Evolutionary conservation across 2,329 filamentous ascomycete genomes (phyloP), one percentile per base, ranked within the genome.

Genomic region (Fusarium sp.): DNA sequence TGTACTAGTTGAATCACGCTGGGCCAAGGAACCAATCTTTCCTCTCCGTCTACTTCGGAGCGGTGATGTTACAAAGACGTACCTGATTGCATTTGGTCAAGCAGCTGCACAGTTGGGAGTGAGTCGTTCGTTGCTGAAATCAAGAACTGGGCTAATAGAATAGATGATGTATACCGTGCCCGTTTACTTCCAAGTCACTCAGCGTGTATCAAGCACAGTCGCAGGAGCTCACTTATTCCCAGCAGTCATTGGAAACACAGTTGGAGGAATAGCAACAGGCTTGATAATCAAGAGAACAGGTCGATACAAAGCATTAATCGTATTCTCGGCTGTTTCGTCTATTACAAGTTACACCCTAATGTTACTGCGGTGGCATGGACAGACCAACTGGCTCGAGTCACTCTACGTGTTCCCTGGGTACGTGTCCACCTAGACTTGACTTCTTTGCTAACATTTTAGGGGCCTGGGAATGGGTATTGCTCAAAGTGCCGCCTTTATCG

Each of bases 141-240:
- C 12, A 20, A 35, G 14, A 27, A 4, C 10, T 11, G 3, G 2
- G 4, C 32, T 50, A 4, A 50, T 58, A 50, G 18, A 50, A 18
- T 1, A 75, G 73, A 74, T 75, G 71, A 90, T 92, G 87, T 90
- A 89, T 58, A 85, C 86, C 0, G 86, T 93, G 0, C 91, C 91
- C 0, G 79, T 93, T 0, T 93, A 93, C 79, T 93, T 93, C 69
- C 89, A 92, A 62, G 86, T 91, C 2, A 90, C 90, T 0, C 81
- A 86, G 8, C 81, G 83, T 1, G 85, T 85, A 5, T 89, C 87
- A 1, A 89, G 87, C 46, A 89, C 90, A 0, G 80, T 82, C 3
- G 89, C 91, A 0, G 86, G 86, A 0, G 79, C 87, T 0, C 89
- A 92, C 72, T 81, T 94, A 0, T 84, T 93, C 42, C 91, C 91